phyloP scores from a whole-genome alignment of 1,284 basidiomycete species.

The Ganoderma lucidum region DNA sequence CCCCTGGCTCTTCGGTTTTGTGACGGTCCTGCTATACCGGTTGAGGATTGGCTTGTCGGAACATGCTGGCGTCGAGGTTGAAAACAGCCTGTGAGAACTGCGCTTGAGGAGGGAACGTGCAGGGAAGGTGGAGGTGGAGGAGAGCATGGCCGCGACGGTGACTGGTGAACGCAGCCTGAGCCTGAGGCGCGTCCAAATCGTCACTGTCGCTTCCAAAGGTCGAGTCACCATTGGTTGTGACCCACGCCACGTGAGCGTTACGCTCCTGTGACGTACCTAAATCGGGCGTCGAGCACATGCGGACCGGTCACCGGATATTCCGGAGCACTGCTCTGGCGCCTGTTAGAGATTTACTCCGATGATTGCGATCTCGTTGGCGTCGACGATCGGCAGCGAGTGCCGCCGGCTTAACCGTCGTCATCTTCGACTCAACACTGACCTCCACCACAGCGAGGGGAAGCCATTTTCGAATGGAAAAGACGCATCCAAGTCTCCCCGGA shows the following conservation, averaged over 20 bases:
- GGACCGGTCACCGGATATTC: slow-evolving; percentile 4
- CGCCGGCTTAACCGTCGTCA: background rate
- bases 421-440: background rate
- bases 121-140: slow-evolving; percentile 31
- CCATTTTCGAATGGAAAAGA: background rate
- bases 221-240: slow-evolving; percentile 35
- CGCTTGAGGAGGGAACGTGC: slow-evolving; percentile 33
- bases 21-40: slow-evolving; percentile 84
- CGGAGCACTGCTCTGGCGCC: slow-evolving; percentile 16
- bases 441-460: background rate
- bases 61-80: slow-evolving; percentile 49
- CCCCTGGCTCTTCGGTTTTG: slow-evolving; percentile 91
- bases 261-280: background rate
- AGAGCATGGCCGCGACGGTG: slow-evolving; percentile 31
- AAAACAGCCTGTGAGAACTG: slow-evolving; percentile 43
- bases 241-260: slow-evolving; percentile 21
- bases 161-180: background rate
- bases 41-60: slow-evolving; percentile 73
- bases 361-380: slow-evolving; percentile 20
- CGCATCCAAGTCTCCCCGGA: background rate
- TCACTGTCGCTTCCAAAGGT: slow-evolving; percentile 15
- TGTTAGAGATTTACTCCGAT: slow-evolving; percentile 8
- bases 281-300: background rate
- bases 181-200: slow-evolving; percentile 5
- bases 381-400: background rate